A percentile compares a stretch with the other conserved stretches of the same genome.
phyloP scores from a whole-genome alignment of 75 land plant genomes.

The Azolla pinnata region DNA sequence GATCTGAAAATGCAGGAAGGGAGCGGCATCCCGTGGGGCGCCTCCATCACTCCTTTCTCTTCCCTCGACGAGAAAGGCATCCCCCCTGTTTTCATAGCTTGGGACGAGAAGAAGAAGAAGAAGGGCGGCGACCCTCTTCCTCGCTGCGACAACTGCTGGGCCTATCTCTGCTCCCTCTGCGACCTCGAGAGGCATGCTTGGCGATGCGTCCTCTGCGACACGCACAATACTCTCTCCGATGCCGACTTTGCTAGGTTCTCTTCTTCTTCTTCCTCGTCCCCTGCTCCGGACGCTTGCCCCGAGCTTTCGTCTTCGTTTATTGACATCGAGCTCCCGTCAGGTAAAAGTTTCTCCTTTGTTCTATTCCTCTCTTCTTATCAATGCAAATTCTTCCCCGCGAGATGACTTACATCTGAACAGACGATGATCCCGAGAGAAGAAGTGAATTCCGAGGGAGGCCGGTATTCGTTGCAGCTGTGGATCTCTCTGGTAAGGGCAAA shows the following conservation, averaged over 20 bases:
- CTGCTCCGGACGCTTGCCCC: constrained; percentile 23
- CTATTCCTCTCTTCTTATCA: not conserved
- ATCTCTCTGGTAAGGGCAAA: constrained; percentile 85
- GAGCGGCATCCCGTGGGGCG: constrained; percentile 86
- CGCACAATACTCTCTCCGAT: constrained; percentile 54
- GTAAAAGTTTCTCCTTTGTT: not conserved
- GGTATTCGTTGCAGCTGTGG: constrained; percentile 97
- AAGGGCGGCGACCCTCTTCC: constrained; percentile 72
- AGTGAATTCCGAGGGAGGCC: constrained; percentile 63
- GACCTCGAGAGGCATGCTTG: constrained; percentile 87
- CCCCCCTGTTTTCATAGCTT: constrained; percentile 41
- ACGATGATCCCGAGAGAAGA: constrained; percentile 30
- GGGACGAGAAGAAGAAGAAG: too few relatives aligned
- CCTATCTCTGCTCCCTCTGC: constrained; percentile 70
- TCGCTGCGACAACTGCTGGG: constrained; percentile 96
- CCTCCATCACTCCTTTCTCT: constrained; percentile 73
- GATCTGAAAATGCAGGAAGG: constrained; percentile 61
- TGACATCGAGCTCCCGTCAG: constrained; percentile 54
- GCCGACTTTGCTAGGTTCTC: constrained; percentile 48
- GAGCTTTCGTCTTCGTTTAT: constrained; percentile 85
- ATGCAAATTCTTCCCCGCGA: too few relatives aligned
- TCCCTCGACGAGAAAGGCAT: constrained; percentile 62
- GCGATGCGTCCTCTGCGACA: constrained; percentile 78
- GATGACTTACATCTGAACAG: constrained; percentile 15
- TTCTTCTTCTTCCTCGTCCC: constrained; percentile 24